Base-by-base conservation (phyloP, 2,329 filamentous ascomycete genomes). In the Penicillium sp. region DNA sequence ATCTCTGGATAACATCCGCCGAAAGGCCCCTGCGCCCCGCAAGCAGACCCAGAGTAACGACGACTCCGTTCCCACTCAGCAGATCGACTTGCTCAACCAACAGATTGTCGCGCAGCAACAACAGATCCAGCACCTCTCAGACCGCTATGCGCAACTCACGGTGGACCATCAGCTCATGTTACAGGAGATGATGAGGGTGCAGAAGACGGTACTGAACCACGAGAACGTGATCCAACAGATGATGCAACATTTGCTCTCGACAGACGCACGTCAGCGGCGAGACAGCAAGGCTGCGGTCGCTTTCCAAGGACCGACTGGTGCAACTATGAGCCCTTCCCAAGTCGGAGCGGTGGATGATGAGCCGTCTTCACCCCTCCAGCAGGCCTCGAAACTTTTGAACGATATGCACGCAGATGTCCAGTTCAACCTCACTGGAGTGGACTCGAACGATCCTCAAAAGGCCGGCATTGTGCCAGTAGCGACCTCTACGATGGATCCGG, bases 1-100 rank as follows among this genome's bases (percentile, higher is more conserved):
- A 66, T 93, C 90, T 40, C 78, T 98, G 42, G 93, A 98, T 65
- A 97, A 96, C 60, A 98, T 98, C 64, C 84, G 90, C 63, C 81
- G 93, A 60, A 98, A 98, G 74, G 92, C 93, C 2, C 93, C 93
- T 0, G 90, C 92, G 1, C 88, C 92, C 3, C 80, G 92, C 57
- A 97, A 96, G 67, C 72, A 80, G 28, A 72, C 78, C 3, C 80
- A 81, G 57, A 74, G 75, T 15, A 86, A 84, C 49, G 90, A 95
- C 45, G 80, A 87, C 40, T 84, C 88, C 49, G 82, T 88, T 23
- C 87, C 89, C 1, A 86, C 84, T 23, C 90, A 95, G 67, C 92
- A 96, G 68, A 86, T 95, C 66, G 87, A 92, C 56, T 80, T 95
- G 57, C 81, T 96, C 62, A 92, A 89, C 68, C 88, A 89, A 62